phyloP scores from a whole-genome alignment of 106 monocot genomes.

The Phalaenopsis aphrodite region DNA sequence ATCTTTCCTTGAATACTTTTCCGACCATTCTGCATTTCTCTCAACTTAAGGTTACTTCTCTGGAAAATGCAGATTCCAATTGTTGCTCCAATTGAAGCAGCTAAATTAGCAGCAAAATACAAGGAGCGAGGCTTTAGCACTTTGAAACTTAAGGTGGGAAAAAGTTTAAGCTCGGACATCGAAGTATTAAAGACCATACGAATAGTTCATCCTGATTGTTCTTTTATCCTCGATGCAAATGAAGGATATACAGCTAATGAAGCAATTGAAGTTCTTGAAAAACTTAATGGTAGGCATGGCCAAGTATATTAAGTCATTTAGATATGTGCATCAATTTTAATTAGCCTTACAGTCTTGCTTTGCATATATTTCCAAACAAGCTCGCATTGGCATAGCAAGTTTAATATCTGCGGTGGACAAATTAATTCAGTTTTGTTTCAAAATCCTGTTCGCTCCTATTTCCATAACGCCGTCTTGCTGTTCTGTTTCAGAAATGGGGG shows the following conservation, averaged over 20 bases:
- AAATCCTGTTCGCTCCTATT: not conserved
- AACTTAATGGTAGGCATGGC: conserved; percentile 54
- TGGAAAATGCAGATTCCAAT: conserved; percentile 71
- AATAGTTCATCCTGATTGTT: conserved; percentile 63
- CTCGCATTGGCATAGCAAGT: not conserved
- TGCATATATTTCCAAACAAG: not conserved
- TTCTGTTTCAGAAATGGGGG: conserved; percentile 58
- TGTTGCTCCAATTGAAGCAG: conserved; percentile 73
- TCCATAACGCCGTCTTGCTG: not conserved
- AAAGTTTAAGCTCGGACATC: conserved; percentile 60
- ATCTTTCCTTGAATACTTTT: not conserved
- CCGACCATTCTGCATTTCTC: not conserved
- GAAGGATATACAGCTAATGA: conserved; percentile 72
- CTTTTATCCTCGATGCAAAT: conserved; percentile 93
- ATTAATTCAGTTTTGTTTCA: not conserved
- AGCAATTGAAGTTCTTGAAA: conserved; percentile 80
- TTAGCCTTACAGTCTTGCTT: not conserved
- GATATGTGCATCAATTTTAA: not conserved
- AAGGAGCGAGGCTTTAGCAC: conserved; percentile 53
- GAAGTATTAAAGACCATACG: conserved; percentile 78
- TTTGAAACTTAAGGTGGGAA: conserved; percentile 85
- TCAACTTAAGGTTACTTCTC: not conserved
- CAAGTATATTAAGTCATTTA: not conserved
- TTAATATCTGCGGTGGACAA: not conserved
- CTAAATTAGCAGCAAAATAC: conserved; percentile 77